A percentile compares a stretch with the other conserved stretches of the same genome.
Conservation (phyloP, 176 grass and related monocot genomes). For the Eragrostis curvula region DNA sequence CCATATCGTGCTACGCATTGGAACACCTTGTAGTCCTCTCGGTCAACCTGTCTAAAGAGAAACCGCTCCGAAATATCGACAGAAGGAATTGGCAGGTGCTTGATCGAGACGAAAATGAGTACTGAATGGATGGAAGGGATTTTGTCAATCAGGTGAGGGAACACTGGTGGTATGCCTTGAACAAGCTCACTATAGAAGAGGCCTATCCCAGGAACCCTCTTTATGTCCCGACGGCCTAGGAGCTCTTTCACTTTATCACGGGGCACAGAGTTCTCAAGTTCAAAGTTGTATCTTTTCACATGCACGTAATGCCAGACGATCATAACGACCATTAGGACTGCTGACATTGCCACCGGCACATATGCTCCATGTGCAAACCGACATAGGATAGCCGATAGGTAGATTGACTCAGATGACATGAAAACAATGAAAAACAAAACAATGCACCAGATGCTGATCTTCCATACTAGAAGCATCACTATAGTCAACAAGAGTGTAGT, state of each 20-base stretch:
- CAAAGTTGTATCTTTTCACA: constrained; percentile 62
- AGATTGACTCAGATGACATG: constrained; percentile 58
- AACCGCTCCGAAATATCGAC: constrained; percentile 13
- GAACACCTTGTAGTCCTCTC: constrained; percentile 32
- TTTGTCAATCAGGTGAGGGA: constrained; percentile 69
- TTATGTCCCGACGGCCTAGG: background rate
- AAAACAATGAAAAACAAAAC: constrained; percentile 53
- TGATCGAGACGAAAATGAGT: constrained; percentile 66
- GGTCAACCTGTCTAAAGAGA: constrained; percentile 24
- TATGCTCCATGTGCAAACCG: constrained; percentile 66
- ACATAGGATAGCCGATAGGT: constrained; percentile 61
- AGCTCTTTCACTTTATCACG: constrained; percentile 43
- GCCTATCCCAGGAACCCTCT: constrained; percentile 63
- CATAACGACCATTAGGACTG: constrained; percentile 66
- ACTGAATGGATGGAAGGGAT: constrained; percentile 65
- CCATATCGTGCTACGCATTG: constrained; percentile 32
- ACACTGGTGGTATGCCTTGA: constrained; percentile 78
- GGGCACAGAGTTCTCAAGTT: constrained; percentile 48
- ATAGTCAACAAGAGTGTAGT: constrained; percentile 60
- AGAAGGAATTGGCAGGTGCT: constrained; percentile 28
- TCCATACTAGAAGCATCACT: constrained; percentile 74
- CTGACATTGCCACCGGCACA: constrained; percentile 55
- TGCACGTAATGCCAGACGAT: constrained; percentile 78
- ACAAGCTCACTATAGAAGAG: constrained; percentile 82
- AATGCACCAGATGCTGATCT: constrained; percentile 58